Conservation (phyloP, 768 basidiomycete genomes). For the Amylocystis lapponica region DNA sequence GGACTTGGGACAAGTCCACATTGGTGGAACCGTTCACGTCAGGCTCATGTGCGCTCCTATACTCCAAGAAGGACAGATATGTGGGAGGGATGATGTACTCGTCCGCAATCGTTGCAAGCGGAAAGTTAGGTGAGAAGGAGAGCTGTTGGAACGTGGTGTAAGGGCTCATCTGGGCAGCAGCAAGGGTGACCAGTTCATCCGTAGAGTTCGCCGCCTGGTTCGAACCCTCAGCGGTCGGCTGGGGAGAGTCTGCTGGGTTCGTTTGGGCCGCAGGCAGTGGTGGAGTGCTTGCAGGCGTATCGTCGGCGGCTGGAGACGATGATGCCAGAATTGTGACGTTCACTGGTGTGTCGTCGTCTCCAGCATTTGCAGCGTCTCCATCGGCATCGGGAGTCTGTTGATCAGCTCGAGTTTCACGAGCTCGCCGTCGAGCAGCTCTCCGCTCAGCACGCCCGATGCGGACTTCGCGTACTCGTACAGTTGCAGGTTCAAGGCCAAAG, state of each 20-base stretch:
- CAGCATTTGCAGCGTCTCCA: slow-evolving; percentile 36
- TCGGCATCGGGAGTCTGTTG: slow-evolving; percentile 43
- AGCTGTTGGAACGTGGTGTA: slow-evolving; percentile 94
- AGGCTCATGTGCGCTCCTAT: slow-evolving; percentile 59
- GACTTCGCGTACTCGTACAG: slow-evolving; percentile 90
- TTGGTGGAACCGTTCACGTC: slow-evolving; percentile 37
- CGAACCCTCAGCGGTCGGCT: slow-evolving; percentile 25
- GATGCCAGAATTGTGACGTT: slow-evolving; percentile 58
- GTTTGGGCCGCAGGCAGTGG: slow-evolving; percentile 13
- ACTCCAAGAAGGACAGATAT: slow-evolving; percentile 72
- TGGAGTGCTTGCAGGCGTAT: slow-evolving; percentile 8
- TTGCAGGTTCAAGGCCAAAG: slow-evolving; percentile 88
- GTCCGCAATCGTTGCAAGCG: slow-evolving; percentile 82
- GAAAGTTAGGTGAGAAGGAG: slow-evolving; percentile 78
- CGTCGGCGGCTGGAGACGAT: slow-evolving; percentile 18
- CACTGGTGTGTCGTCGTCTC: slow-evolving; percentile 32
- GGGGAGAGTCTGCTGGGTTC: slow-evolving; percentile 16
- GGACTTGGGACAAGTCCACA: slow-evolving; percentile 51
- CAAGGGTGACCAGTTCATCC: slow-evolving; percentile 64
- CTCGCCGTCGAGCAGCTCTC: slow-evolving; percentile 74
- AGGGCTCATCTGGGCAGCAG: slow-evolving; percentile 68
- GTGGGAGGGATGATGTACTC: slow-evolving; percentile 91
- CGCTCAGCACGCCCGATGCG: slow-evolving; percentile 86
- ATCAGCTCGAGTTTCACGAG: slow-evolving; percentile 55
- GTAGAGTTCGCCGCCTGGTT: slow-evolving; percentile 35